phyloP scores from a whole-genome alignment of 2,329 filamentous ascomycete species.

The Neodidymelliopsis sp. region DNA sequence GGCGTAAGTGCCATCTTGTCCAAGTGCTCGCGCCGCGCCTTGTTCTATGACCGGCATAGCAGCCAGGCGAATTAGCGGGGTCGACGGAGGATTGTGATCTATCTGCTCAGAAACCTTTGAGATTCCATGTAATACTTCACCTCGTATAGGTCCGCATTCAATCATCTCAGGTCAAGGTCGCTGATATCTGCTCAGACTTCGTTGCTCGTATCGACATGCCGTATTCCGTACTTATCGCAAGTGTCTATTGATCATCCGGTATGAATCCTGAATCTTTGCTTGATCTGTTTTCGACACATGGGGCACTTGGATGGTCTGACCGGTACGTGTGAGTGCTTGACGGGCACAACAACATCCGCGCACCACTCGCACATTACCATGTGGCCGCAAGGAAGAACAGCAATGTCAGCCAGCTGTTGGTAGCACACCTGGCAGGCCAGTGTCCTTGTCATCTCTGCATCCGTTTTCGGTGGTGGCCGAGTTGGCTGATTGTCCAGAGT shows the following conservation, averaged over 20 bases:
- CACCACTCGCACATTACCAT: conserved; percentile 64
- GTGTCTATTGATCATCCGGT: conserved; percentile 19
- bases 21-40: background rate
- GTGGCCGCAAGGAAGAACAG: conserved; percentile 62
- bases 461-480: conserved; percentile 57
- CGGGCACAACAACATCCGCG: conserved; percentile 59
- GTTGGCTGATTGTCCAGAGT: conserved; percentile 57
- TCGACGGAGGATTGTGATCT: background rate
- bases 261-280: conserved; percentile 53
- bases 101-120: background rate
- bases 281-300: conserved; percentile 56
- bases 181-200: background rate
- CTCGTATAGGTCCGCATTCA: background rate
- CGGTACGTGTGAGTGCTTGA: conserved; percentile 52
- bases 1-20: background rate
- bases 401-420: conserved; percentile 60
- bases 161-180: background rate
- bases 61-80: background rate
- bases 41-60: background rate
- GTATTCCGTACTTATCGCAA: background rate
- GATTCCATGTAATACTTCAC: background rate
- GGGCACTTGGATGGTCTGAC: conserved; percentile 52
- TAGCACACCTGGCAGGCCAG: conserved; percentile 63
- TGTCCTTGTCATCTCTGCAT: conserved; percentile 58
- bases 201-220: background rate